A percentile compares a stretch with the other conserved stretches of the same genome.
phyloP scores from a whole-genome alignment of 768 basidiomycete genomes.

The Boletus eberwhitei region DNA sequence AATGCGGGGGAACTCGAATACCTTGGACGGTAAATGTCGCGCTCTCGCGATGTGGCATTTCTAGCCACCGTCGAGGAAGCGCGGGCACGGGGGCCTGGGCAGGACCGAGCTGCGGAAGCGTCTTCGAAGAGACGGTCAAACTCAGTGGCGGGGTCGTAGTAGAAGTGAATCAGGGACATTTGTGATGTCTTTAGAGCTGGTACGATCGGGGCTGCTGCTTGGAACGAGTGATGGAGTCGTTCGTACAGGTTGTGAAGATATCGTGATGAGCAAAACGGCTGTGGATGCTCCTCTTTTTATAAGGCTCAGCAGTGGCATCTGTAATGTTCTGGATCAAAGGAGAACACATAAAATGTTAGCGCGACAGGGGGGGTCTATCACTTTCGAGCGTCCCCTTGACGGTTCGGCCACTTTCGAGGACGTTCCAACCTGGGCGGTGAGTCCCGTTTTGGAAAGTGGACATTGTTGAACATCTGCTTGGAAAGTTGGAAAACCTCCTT shows the following conservation, averaged over 20 bases:
- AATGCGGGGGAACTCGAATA: not conserved
- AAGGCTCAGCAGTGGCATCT: not conserved
- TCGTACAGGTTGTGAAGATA: not conserved
- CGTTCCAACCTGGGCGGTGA: not conserved
- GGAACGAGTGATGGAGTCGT: not conserved
- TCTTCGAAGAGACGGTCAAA: slow-evolving; percentile 10
- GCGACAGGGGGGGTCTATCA: not conserved
- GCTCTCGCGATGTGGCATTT: not conserved
- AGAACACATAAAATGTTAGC: not conserved
- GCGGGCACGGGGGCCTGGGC: not conserved
- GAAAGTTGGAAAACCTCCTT: not conserved
- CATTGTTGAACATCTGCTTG: slow-evolving; percentile 6
- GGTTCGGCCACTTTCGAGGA: slow-evolving; percentile 8
- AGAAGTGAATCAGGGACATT: slow-evolving; percentile 4
- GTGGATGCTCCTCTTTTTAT: slow-evolving; percentile 1
- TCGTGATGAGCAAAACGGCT: not conserved
- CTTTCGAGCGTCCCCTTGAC: not conserved
- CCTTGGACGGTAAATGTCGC: slow-evolving; percentile 22
- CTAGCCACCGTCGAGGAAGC: not conserved
- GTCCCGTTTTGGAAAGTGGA: slow-evolving; percentile 2
- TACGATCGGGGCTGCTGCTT: not conserved
- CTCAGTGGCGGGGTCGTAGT: slow-evolving; percentile 3
- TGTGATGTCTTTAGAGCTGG: not conserved
- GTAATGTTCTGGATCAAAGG: not conserved
- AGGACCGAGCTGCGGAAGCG: slow-evolving; percentile 23